Evolutionary conservation across 441 rosid genomes (phyloP).

Genomic region (Pelargonium cotyledonis): DNA sequence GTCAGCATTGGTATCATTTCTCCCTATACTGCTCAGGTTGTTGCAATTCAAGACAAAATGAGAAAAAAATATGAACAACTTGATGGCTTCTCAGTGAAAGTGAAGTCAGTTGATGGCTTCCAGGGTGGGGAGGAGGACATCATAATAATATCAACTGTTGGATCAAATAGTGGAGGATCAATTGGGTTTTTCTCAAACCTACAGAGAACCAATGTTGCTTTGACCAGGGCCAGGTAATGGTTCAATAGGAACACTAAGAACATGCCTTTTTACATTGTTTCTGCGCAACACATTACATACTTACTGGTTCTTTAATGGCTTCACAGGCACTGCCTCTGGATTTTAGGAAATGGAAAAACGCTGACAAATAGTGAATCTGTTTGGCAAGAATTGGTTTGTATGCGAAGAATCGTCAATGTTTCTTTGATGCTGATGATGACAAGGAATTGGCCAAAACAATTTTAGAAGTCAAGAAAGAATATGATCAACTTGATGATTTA

Average conservation of each 20-base stretch:
- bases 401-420: constrained; percentile 39
- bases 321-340: constrained; percentile 41
- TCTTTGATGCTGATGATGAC: constrained; percentile 38
- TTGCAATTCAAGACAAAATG: constrained; percentile 33
- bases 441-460: constrained; percentile 32
- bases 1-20: constrained; percentile 39
- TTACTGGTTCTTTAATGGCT: background rate
- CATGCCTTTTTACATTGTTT: background rate
- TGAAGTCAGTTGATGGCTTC: constrained; percentile 41
- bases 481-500: constrained; percentile 32
- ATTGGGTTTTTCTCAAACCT: constrained; percentile 31
- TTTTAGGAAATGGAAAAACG: constrained; percentile 37
- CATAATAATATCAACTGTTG: constrained; percentile 40
- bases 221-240: constrained; percentile 37
- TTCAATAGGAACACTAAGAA: background rate
- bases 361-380: constrained; percentile 24
- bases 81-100: constrained; percentile 30
- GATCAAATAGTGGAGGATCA: constrained; percentile 26
- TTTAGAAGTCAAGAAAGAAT: constrained; percentile 31
- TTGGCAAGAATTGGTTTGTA: constrained; percentile 33
- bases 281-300: background rate
- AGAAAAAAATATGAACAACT: constrained; percentile 14
- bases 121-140: constrained; percentile 55
- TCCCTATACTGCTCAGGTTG: constrained; percentile 42
- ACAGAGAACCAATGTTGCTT: constrained; percentile 41